Percentiles rank a stretch among this genome's conserved stretches.
Evolutionary conservation across 2,329 filamentous ascomycete genomes (phyloP).

Genomic region (Scolecobasidium constrictum): DNA sequence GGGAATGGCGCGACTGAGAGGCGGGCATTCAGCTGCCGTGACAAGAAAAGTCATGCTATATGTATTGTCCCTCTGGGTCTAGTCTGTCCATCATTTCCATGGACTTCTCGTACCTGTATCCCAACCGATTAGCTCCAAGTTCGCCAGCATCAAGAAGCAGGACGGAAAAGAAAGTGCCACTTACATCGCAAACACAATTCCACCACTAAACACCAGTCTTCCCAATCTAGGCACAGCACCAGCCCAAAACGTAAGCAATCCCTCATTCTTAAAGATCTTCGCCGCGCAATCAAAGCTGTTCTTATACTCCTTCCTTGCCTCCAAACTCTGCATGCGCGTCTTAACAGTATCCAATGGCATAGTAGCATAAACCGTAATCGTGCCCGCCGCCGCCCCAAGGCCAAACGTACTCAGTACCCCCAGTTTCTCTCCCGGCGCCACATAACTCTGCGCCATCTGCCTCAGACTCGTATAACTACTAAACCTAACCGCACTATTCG

Average conservation of each 20-base stretch:
- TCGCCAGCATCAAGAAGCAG: neutral
- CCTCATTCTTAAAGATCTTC: constrained; percentile 80
- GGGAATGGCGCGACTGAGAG: too few species aligned
- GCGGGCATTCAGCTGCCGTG: too few species aligned
- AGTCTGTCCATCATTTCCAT: constrained; percentile 74
- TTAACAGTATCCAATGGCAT: constrained; percentile 86
- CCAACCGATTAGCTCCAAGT: constrained; percentile 13
- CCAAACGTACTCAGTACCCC: constrained; percentile 80
- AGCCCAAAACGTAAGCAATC: constrained; percentile 84
- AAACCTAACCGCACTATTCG: constrained; percentile 88
- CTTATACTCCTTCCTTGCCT: constrained; percentile 69
- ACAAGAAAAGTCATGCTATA: too few species aligned
- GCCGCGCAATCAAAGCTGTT: constrained; percentile 78
- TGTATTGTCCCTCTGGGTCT: constrained; percentile 46
- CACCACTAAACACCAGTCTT: constrained; percentile 78
- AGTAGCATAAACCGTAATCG: constrained; percentile 67
- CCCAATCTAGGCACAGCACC: constrained; percentile 80
- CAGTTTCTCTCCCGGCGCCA: constrained; percentile 88
- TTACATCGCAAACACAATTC: constrained; percentile 92
- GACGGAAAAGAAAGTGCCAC: too few species aligned
- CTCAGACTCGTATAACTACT: constrained; percentile 82
- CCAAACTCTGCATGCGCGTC: constrained; percentile 94
- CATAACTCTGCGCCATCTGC: constrained; percentile 85
- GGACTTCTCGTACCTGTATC: constrained; percentile 70
- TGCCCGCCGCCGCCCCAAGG: constrained; percentile 76